These are phyloP conservation scores for Metrosideros polymorpha DNA, from an alignment of 441 rosid genomes.

Conservation along the genomic window DNA sequence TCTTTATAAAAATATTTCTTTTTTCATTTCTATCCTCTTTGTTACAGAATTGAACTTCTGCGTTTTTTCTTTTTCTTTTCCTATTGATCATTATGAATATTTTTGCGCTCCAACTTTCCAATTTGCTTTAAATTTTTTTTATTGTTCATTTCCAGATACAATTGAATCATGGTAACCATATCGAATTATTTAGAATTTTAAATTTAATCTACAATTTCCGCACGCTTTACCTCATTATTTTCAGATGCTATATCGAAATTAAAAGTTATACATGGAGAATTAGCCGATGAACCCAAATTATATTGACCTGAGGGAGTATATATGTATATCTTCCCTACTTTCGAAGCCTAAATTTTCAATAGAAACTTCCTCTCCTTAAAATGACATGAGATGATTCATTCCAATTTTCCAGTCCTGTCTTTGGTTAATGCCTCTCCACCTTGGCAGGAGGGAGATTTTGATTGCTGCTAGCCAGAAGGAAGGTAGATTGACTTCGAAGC, in stretches of 20 bases:
- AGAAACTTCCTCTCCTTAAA: background rate
- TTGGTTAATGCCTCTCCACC: too few relatives aligned
- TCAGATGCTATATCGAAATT: background rate
- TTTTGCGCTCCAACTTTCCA: background rate
- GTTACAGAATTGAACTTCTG: background rate
- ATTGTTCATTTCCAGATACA: background rate
- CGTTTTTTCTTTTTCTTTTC: background rate
- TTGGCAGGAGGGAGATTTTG: too few relatives aligned
- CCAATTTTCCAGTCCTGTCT: too few relatives aligned
- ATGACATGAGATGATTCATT: background rate
- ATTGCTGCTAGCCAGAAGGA: too few relatives aligned
- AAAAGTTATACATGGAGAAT: background rate
- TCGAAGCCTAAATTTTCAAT: background rate
- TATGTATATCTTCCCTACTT: background rate
- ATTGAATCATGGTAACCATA: background rate
- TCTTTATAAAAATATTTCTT: too few relatives aligned
- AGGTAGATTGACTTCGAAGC: too few relatives aligned
- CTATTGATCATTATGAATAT: background rate
- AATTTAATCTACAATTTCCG: background rate
- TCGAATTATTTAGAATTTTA: background rate
- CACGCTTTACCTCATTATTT: background rate
- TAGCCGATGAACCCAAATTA: background rate
- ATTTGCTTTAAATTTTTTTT: background rate
- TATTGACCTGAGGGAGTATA: background rate
- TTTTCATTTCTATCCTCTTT: background rate